A percentile compares a stretch with the other conserved stretches of the same genome.
Evolutionary conservation across 2,329 filamentous ascomycete species (phyloP).

Genomic region (Ophiostoma montium): DNA sequence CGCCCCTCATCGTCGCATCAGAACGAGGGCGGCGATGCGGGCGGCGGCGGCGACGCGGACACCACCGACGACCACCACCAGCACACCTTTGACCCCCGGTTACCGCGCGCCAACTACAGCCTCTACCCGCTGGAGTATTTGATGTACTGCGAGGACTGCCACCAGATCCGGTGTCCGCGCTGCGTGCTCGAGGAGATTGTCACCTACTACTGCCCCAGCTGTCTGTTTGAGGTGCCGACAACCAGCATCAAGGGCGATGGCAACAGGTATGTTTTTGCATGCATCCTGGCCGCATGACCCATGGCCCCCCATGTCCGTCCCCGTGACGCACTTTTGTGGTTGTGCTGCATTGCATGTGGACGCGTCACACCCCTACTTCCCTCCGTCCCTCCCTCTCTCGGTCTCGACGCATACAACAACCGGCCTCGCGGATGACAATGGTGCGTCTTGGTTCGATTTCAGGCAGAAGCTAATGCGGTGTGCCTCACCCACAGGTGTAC

Average conservation of each 20-base stretch:
- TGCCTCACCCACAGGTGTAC: conserved; percentile 54
- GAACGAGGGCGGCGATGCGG: conserved; percentile 17
- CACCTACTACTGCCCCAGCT: conserved; percentile 89
- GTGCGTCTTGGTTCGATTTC: not conserved
- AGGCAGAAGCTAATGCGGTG: not conserved
- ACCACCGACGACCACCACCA: too few relatives aligned
- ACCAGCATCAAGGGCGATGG: conserved; percentile 86
- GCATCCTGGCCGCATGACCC: not conserved
- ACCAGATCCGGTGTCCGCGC: conserved; percentile 84
- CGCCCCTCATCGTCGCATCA: conserved; percentile 17
- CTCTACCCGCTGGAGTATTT: conserved; percentile 88
- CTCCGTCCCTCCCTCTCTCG: not conserved
- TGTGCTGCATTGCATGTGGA: not conserved
- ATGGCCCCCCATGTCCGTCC: too few relatives aligned
- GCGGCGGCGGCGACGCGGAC: conserved; percentile 4
- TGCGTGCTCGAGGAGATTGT: conserved; percentile 90
- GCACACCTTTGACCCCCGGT: conserved; percentile 71
- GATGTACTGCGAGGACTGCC: conserved; percentile 93
- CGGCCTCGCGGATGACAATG: not conserved
- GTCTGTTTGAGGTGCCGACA: conserved; percentile 89
- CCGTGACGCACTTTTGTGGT: not conserved
- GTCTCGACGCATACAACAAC: not conserved
- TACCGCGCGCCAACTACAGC: conserved; percentile 75
- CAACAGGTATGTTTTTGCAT: conserved; percentile 51
- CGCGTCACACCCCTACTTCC: not conserved